phyloP scores from a whole-genome alignment of 1,284 basidiomycete genomes.

The Thecaphora thlaspeos region DNA sequence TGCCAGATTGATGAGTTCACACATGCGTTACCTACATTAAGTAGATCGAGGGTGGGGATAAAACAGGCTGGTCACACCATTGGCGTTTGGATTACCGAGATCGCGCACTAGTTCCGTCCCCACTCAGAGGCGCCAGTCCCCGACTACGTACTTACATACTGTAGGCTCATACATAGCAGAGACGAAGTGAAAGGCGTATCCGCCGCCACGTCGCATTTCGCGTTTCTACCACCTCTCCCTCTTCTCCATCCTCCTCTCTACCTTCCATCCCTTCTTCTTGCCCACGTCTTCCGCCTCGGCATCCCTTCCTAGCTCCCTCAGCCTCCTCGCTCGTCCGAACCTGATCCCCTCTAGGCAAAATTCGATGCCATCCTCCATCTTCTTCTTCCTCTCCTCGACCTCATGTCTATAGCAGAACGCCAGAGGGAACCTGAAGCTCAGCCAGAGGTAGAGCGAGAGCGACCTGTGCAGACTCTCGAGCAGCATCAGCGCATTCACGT shows the following conservation, averaged over 20 bases:
- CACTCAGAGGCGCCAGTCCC: no score
- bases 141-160: no score
- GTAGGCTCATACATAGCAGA: no score
- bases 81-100: no score
- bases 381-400: slow-evolving; percentile 66
- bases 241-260: not conserved
- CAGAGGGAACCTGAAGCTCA: slow-evolving; percentile 73
- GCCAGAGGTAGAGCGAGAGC: slow-evolving; percentile 84
- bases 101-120: no score
- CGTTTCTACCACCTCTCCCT: no score
- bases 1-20: no score
- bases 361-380: slow-evolving; percentile 71
- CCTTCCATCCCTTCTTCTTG: slow-evolving; percentile 1
- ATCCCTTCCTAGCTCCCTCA: slow-evolving; percentile 28
- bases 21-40: no score
- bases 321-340: slow-evolving; percentile 42
- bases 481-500: slow-evolving; percentile 58
- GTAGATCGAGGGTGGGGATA: no score
- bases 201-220: no score
- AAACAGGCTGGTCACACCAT: no score
- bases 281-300: slow-evolving; percentile 1
- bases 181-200: no score
- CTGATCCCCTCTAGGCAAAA: slow-evolving; percentile 54
- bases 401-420: slow-evolving; percentile 68
- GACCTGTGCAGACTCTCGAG: slow-evolving; percentile 80